Evolutionary conservation across 2,329 filamentous ascomycete genomes (phyloP), one percentile per base, ranked within the genome.

Genomic region (Cladobotryum protrusum): DNA sequence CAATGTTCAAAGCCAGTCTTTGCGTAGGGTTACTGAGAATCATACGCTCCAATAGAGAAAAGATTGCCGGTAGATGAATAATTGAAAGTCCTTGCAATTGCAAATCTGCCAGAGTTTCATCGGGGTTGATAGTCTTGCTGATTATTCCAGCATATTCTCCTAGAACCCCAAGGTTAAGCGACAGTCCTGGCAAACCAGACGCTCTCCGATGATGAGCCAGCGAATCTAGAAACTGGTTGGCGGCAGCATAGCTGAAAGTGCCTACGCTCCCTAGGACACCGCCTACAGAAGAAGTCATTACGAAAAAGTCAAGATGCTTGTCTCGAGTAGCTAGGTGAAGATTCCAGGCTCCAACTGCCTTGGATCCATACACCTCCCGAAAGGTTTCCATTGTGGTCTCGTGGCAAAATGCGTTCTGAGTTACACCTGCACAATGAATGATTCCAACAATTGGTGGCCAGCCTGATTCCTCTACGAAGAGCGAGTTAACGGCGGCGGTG

Each of bases 371-470:
- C 1, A 48, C 45, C 5, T 54, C 45, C 57, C 59, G 68, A 2
- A 61, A 43, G 3, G 56, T 48, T 19, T 54, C 42, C 6, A 50
- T 59, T 62, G 69, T 67, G n/a, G 48, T 52, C 20, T 49, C 43
- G 12, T 63, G 49, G 7, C 20, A 24, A 7, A 52, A 33, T 4
- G 37, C 32, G 8, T 62, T 59, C n/a, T 55, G 49, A 9, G 61
- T 54, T 5, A 72, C 67, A 67, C 73, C 70, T n/a, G 72, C 65
- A 6, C 61, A 58, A 39, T 73, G 68, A 17, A 73, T 57, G 3
- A 73, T 57, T 34, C 72, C 72, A 2, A 59, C 56, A 5, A 73
- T 59, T 5, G 63, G 20, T 24, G 20, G 20, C 20, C 20, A 24
- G 20, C 20, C 7, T 24, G 7, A 4, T 24, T 7, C 20, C 20